Evolutionary conservation across 805 yeast genomes (phyloP), one percentile per base, ranked within the genome.

Genomic region (Saccharomycopsis schoenii): DNA sequence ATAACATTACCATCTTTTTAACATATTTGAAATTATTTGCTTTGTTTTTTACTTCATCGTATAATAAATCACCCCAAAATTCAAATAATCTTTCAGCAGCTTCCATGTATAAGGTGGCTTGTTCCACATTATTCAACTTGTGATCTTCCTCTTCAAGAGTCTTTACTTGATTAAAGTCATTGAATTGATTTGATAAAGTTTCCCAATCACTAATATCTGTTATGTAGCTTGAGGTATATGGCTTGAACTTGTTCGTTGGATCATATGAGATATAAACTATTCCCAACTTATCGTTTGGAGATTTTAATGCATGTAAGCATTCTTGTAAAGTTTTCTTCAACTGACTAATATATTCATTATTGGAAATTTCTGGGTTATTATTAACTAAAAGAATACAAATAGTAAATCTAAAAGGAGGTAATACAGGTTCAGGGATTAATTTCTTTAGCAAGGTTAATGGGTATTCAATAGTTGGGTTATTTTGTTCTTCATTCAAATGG

Each of bases 371-470:
- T 1, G 54, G 29, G 0, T 56, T 42, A 1, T 72, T 65, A 62
- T 78, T 77, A 55, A 73, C 69, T 40, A 81, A 62, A 14, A 80
- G 76, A 1, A 81, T 62, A 15, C 80, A 73, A 0, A 80, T 65
- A 11, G 81, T 73, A 36, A 82, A 64, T 60, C 79, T 74, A 21
- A 80, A 60, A 5, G 78, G 77, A 17, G 71, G 58, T 8, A 65
- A 62, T 60, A 77, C 77, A 1, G 82, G 81, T 9, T 67, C 67
- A 6, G 80, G 76, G 14, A 77, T 66, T 2, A 79, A 73, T 55
- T 75, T 66, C 25, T 70, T 71, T 43, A 79, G 62, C 58, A 74
- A 69, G 1, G 68, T 66, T 19, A 74, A 66, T 3, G 84, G 83
- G 10, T 80, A 65, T 39, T 74, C 79, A n/a, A 74, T 61, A 3